A percentile compares a stretch with the other conserved stretches of the same genome.
Conservation (phyloP, 495 filamentous ascomycete genomes). For the Daldinia concentrica region DNA sequence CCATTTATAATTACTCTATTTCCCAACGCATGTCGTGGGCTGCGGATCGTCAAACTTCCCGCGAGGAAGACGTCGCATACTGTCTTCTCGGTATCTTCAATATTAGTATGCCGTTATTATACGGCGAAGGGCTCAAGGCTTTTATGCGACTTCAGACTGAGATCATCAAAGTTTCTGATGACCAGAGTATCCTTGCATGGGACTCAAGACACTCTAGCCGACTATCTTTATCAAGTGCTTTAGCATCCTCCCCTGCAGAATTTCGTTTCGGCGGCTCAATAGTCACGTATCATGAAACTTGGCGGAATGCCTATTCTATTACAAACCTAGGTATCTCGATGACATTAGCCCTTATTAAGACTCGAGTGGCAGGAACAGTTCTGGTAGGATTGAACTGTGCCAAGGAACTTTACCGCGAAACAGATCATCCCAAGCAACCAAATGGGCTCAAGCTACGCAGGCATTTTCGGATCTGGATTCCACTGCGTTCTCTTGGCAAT, state of each 20-base stretch:
- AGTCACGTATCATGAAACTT: too few relatives aligned
- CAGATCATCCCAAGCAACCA: conserved; percentile 1
- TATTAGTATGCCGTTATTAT: conserved; percentile 52
- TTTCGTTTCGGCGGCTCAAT: conserved; percentile 38
- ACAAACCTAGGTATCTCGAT: conserved; percentile 41
- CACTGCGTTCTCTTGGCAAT: not conserved
- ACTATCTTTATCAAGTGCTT: conserved; percentile 15
- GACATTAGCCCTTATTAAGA: conserved; percentile 5
- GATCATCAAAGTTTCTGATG: conserved; percentile 43
- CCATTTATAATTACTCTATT: conserved; percentile 36
- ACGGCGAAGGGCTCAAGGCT: conserved; percentile 49
- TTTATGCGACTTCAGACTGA: conserved; percentile 48
- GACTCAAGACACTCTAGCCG: not conserved
- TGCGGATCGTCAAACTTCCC: conserved; percentile 39
- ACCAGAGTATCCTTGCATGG: conserved; percentile 50
- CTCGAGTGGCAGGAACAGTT: not conserved
- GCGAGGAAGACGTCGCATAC: conserved; percentile 50
- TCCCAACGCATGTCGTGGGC: conserved; percentile 54
- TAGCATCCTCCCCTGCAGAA: conserved; percentile 28
- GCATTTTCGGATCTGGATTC: conserved; percentile 29
- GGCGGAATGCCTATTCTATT: too few relatives aligned
- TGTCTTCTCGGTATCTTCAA: conserved; percentile 51
- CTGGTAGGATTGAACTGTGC: conserved; percentile 37
- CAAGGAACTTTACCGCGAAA: conserved; percentile 12
- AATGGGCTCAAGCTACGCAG: not conserved